Evolutionary conservation across 1,284 basidiomycete species (phyloP).

Genomic region (Cutaneotrichosporon arboriforme): DNA sequence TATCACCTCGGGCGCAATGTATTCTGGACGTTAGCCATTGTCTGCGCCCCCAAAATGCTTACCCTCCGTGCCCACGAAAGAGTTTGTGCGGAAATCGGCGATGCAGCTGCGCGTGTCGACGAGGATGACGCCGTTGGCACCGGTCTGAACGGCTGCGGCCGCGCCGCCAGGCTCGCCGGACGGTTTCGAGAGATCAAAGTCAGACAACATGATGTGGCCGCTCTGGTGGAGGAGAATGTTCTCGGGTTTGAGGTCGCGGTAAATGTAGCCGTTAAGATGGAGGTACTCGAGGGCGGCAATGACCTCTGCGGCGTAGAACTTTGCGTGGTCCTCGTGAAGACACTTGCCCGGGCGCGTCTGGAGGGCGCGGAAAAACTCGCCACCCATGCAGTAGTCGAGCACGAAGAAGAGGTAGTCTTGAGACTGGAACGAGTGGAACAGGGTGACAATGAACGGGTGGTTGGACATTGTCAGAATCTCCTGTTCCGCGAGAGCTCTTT

Average conservation of each 20-base stretch:
- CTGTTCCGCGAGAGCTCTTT: conserved; percentile 90
- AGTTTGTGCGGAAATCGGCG: conserved; percentile 95
- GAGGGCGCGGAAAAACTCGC: conserved; percentile 96
- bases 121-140: conserved; percentile 71
- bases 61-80: conserved; percentile 86
- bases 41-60: conserved; percentile 95
- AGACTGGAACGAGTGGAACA: conserved; percentile 97
- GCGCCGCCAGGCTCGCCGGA: conserved; percentile 77
- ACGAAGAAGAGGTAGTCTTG: conserved; percentile 94
- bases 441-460: conserved; percentile 95
- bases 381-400: conserved; percentile 99
- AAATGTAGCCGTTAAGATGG: conserved; percentile 98
- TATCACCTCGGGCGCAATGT: conserved; percentile 98
- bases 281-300: conserved; percentile 96
- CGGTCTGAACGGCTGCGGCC: conserved; percentile 82
- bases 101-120: conserved; percentile 98
- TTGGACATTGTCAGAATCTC: conserved; percentile 94
- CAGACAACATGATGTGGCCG: conserved; percentile 98
- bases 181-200: conserved; percentile 98
- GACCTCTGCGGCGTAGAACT: conserved; percentile 98
- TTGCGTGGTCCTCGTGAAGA: conserved; percentile 86
- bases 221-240: conserved; percentile 98
- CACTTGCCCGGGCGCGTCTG: conserved; percentile 95
- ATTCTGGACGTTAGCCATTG: conserved; percentile 57
- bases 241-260: conserved; percentile 98